Evolutionary conservation across 805 yeast genomes (phyloP), one percentile per base, ranked within the genome.

Genomic region (Ascoidea tarda): DNA sequence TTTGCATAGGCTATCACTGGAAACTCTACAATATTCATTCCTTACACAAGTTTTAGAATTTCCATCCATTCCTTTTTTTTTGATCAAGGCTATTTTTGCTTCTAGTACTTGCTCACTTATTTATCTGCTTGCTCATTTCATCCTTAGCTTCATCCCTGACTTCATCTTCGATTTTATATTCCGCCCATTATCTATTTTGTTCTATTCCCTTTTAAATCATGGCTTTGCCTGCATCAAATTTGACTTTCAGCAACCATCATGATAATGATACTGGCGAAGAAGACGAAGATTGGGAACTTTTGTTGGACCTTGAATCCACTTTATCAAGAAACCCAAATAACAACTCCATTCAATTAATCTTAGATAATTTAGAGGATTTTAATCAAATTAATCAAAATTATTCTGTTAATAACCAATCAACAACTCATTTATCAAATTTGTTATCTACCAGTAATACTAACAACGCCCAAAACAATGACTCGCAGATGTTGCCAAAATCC

Each of bases 401-500:
- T 38, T 38, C 44, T 38, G 14, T 38, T 38, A 38, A 38, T 38
- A 21, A 21, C 28, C 28, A 21, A 21, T 21, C 28, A 21, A 21
- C 28, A 21, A 21, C 28, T 21, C 28, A 21, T 21, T 21, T 21
- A 21, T 38, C 44, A 38, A 38, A 38, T 38, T 38, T 38, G 14
- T 38, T 14, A 38, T 10, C 8, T 38, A 14, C 8, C 14, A 38
- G 8, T 38, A 38, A 38, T 38, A 38, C 14, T 38, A 38, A 38
- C 14, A 38, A 38, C 14, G 54, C 66, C 44, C 54, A 6, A 52
- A 52, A 5, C 32, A 51, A 5, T 21, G 28, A 21, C 28, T 21
- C 28, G 28, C 3, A 21, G 28, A 2, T 38, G 2, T 65, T 73
- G 38, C 66, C 77, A 6, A 50, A 54, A 5, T 56, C 54, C 1